Base-by-base conservation (phyloP, 768 basidiomycete species). In the Mycena haematopus region DNA sequence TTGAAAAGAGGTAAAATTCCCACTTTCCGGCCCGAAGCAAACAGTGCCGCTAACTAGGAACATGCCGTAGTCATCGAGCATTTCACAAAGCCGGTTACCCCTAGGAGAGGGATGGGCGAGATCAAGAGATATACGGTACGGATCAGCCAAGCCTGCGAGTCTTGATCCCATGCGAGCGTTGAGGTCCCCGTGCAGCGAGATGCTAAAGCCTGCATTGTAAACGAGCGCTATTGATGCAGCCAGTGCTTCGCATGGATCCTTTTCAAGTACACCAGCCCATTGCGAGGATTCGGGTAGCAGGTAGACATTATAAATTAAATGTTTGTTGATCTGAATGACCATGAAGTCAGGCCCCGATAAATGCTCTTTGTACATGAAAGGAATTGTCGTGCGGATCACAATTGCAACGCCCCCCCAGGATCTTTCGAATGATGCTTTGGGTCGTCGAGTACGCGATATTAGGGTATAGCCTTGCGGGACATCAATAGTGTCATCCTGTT, bases 21-120 rank as follows among this genome's bases (percentile, higher is more conserved):
- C 36, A 36, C 60, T 56, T 14, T 44, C 38, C 17, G 53, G 47
- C 11, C 60, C 60, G 14, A 62, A 49, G 6, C 27, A 47, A 8
- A 13, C 15, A 0, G 46, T 54, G 5, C 60, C 60, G 22, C 29
- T 62, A 2, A 56, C 13, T 3, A 36, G 6, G 6, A 11, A 4
- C 3, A 36, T 36, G 14, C 36, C 36, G 36, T 36, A 14, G 36
- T 14, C 36, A 10, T 11, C 36, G 2, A 7, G 36, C 3, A 36
- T 2, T 13, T 36, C 13, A 11, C 36, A 36, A 14, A 36, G 36
- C 36, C 36, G 13, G 11, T 11, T 7, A 13, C 36, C 36, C 6
- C 36, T 2, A 7, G 36, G 5, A 11, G 36, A 36, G 36, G 13
- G 5, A n/a, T n/a, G n/a, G 36, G 14, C 13, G 3, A 3, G 3